A percentile compares a stretch with the other conserved stretches of the same genome.
Conservation (phyloP, 2,329 filamentous ascomycete species). For the Diaporthe sp. region DNA sequence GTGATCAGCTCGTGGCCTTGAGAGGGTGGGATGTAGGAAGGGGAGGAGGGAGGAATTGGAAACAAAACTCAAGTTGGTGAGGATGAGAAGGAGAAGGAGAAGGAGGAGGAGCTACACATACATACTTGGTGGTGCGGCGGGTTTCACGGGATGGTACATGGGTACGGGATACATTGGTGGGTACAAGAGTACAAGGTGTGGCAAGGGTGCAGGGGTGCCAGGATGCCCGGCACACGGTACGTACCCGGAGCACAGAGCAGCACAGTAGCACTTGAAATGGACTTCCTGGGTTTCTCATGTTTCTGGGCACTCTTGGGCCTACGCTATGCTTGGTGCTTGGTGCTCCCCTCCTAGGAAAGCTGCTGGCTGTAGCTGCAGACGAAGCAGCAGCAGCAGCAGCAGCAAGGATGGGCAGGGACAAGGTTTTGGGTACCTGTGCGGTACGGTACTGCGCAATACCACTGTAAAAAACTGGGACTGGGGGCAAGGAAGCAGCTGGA, state of each 20-base stretch:
- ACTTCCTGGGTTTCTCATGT: neutral
- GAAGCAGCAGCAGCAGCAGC: neutral
- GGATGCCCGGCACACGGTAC: constrained; percentile 15
- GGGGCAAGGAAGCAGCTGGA: constrained; percentile 26
- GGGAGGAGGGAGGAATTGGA: constrained; percentile 18
- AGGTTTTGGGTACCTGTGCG: constrained; percentile 10
- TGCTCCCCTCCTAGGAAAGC: neutral
- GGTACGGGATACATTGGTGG: constrained; percentile 16
- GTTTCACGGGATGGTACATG: constrained; percentile 28
- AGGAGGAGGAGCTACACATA: constrained; percentile 30
- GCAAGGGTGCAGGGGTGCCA: neutral
- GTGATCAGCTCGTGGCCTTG: neutral
- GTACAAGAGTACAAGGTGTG: neutral
- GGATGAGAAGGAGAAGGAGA: constrained; percentile 27
- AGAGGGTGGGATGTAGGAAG: constrained; percentile 2
- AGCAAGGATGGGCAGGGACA: constrained; percentile 16
- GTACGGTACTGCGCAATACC: neutral
- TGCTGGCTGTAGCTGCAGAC: constrained; percentile 2
- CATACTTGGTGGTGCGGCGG: constrained; percentile 33
- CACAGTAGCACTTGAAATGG: constrained; percentile 31
- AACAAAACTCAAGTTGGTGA: constrained; percentile 24
- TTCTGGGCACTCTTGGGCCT: constrained; percentile 17
- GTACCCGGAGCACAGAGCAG: neutral
- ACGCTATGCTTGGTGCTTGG: constrained; percentile 9
- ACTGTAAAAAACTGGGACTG: constrained; percentile 12